Base-by-base conservation (phyloP, 2,329 filamentous ascomycete genomes). In the Lasiodiplodia citricola region DNA sequence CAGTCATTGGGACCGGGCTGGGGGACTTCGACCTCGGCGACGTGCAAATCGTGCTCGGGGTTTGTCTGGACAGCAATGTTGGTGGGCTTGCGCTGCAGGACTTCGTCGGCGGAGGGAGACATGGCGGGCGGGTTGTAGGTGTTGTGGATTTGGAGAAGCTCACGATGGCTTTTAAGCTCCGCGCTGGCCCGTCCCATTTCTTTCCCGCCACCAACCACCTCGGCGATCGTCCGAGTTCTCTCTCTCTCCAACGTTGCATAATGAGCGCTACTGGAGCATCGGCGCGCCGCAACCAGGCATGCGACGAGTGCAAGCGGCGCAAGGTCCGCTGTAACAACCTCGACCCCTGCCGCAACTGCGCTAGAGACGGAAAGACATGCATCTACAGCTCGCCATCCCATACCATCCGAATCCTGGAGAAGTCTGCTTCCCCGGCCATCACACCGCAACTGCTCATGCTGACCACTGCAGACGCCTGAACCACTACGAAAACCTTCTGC, bases 1-100 rank as follows among this genome's bases (percentile, higher is more conserved):
- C 92, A 84, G 76, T 92, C 88, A 70, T 80, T 77, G 35, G 81
- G 76, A 51, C 76, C 74, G 18, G 87, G 87, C 14, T 84, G 67
- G 6, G 84, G 84, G 0, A 86, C 3, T 3, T 72, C 69, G 21
- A 64, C 55, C 6, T 74, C 67, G 47, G 73, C 52, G 21, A 78
- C 51, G 52, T 75, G 71, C 28, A 79, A 71, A 5, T 75, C 73
- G 62, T 79, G 77, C n/a, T 70, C 35, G 0, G 76, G 75, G 60
- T 75, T 77, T 8, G 77, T 78, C 16, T 76, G 70, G 16, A 79
- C 70, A 14, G 77, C 74, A 28, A 78, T 66, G 58, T 78, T 78
- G 38, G 67, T 68, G 7, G 75, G 74, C 68, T 77, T 76, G 52
- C 71, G 71, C 28, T 68, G 68, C 16, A 76, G 71, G 44, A 76